Evolutionary conservation across 1,284 basidiomycete genomes (phyloP).

Genomic region (Trametes sp.): DNA sequence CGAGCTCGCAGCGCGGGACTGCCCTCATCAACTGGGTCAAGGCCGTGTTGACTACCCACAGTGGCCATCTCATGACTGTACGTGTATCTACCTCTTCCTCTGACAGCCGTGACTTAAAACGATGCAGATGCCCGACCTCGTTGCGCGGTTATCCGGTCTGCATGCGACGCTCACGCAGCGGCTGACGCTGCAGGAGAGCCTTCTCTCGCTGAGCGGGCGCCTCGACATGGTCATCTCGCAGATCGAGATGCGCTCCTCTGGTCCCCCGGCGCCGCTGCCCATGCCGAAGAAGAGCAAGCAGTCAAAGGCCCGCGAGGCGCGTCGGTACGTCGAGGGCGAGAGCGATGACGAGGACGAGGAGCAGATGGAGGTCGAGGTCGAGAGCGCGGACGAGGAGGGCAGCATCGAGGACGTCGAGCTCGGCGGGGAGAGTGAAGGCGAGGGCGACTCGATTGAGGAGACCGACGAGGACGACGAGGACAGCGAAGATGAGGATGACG

Average conservation of each 20-base stretch:
- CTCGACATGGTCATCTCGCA: conserved; percentile 95
- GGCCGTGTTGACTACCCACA: conserved; percentile 87
- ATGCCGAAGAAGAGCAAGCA: conserved; percentile 46
- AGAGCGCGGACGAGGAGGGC: conserved; percentile 69
- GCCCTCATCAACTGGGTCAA: conserved; percentile 91
- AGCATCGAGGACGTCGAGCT: conserved; percentile 80
- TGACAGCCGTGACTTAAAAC: conserved; percentile 24
- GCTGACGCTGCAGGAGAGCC: conserved; percentile 83
- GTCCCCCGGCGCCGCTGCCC: conserved; percentile 61
- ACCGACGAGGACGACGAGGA: conserved; percentile 61
- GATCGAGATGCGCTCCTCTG: conserved; percentile 83
- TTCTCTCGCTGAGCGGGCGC: conserved; percentile 88
- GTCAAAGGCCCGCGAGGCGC: conserved; percentile 48
- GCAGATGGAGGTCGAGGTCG: conserved; percentile 69
- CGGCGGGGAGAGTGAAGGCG: conserved; percentile 72
- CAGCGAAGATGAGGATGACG: conserved; percentile 65
- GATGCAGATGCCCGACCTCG: conserved; percentile 82
- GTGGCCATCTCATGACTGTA: conserved; percentile 94
- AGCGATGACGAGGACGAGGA: conserved; percentile 67
- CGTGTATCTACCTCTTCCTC: conserved; percentile 61
- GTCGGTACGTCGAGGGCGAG: conserved; percentile 79
- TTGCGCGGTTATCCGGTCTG: conserved; percentile 83
- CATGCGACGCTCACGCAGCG: conserved; percentile 86
- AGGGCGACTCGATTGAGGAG: conserved; percentile 62
- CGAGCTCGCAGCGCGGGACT: conserved; percentile 87